phyloP scores from a whole-genome alignment of 495 filamentous ascomycete genomes.

The Xylaria sp. region DNA sequence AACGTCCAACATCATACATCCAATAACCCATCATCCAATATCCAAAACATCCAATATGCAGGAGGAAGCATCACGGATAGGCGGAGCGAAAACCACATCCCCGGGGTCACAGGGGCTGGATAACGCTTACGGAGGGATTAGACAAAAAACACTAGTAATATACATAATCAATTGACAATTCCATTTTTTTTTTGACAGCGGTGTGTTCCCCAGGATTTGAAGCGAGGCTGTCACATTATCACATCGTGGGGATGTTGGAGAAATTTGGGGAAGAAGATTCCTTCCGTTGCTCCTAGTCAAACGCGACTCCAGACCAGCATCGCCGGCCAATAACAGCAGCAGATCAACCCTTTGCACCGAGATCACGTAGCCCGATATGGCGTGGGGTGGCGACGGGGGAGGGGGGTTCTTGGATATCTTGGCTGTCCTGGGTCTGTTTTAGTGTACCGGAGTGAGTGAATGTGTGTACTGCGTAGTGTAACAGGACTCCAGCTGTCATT shows the following conservation, averaged over 20 bases:
- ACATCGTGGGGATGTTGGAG: slow-evolving; percentile 21
- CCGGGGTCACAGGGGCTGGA: neutral
- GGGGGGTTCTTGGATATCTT: no score
- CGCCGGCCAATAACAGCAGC: neutral
- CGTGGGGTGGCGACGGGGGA: neutral
- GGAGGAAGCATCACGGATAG: neutral
- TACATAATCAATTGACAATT: slow-evolving; percentile 20
- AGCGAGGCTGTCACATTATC: slow-evolving; percentile 8
- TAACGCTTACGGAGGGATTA: neutral
- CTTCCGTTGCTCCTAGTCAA: slow-evolving; percentile 23
- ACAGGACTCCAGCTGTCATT: neutral
- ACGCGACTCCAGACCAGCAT: slow-evolving; percentile 5
- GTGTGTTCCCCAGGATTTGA: slow-evolving; percentile 15
- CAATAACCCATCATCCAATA: no score
- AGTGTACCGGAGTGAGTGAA: no score
- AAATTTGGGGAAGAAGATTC: slow-evolving; percentile 14
- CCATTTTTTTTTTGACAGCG: neutral
- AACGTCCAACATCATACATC: no score
- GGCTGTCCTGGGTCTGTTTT: neutral
- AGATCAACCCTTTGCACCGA: slow-evolving; percentile 14
- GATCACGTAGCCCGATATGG: neutral
- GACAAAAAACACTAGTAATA: slow-evolving; percentile 19
- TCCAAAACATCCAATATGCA: no score
- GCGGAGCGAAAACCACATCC: neutral
- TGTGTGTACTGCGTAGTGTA: no score